Evolutionary conservation across 2,329 filamentous ascomycete genomes (phyloP), one percentile per base, ranked within the genome.

Genomic region (Xylariaceae sp.): DNA sequence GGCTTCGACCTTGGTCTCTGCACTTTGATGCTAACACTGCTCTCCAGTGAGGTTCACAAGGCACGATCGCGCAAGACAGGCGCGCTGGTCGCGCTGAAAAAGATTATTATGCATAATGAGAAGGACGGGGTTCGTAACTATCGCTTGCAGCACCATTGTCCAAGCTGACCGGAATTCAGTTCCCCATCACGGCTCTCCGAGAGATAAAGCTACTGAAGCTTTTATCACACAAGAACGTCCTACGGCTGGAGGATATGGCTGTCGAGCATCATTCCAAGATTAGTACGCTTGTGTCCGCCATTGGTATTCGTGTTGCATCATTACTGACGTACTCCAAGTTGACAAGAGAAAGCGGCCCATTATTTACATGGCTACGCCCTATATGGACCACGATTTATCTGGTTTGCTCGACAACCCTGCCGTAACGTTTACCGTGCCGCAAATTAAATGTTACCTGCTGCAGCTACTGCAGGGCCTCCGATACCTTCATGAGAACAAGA

Each of bases 61-160:
- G 94, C 92, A 62, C 84, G 84, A 62, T 91, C 89, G 34, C 87
- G 85, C 69, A 88, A 83, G 69, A 89, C 86, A 1, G 88, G 89
- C 56, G 81, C 84, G 23, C 75, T 93, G 51, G 89, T 96, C 61
- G 94, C 94, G 3, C 76, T 99, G 70, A 99, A 99, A 79, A 97
- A 97, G 82, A 99, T 99, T 66, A 85, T 99, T 66, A 97, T 97
- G 90, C 94, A 97, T 74, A 96, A 97, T 74, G 94, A 99, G 78
- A 97, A 97, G 74, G 94, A 99, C 75, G 94, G 94, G 53, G 87
- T 90, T 76, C 68, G 86, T 76, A 49, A 37, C 49, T 55, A 13
- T 50, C 39, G 44, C 23, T 52, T 41, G 45, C 54, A 18, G 34
- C 18, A 15, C 54, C 37, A 39, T 59, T 41, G 13, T 57, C 13